Conservation (phyloP, 495 filamentous ascomycete species). For the Lineolata rhizophorae region DNA sequence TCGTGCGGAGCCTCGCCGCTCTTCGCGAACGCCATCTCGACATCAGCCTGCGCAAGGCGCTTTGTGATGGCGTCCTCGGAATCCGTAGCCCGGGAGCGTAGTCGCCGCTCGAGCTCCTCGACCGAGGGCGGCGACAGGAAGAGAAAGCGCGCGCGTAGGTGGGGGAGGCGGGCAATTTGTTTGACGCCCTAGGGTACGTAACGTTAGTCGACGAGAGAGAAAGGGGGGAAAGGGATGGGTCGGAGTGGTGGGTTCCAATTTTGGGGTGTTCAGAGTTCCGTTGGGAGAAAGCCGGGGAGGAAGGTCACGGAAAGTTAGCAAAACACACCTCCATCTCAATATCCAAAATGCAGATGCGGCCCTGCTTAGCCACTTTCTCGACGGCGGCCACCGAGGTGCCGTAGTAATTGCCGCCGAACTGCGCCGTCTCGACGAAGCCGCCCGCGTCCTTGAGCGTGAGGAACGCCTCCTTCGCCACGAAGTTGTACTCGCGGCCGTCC, state of each 20-base stretch:
- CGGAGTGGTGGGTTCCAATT: too few relatives aligned
- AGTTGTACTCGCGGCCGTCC: slow-evolving; percentile 67
- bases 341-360: slow-evolving; percentile 48
- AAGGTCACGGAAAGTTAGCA: not conserved
- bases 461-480: slow-evolving; percentile 47
- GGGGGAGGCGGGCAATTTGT: slow-evolving; percentile 55
- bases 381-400: slow-evolving; percentile 65
- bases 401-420: slow-evolving; percentile 75
- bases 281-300: too few relatives aligned
- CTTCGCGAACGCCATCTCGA: slow-evolving; percentile 63
- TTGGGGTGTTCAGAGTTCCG: too few relatives aligned
- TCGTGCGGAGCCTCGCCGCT: slow-evolving; percentile 51
- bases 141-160: slow-evolving; percentile 58
- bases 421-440: slow-evolving; percentile 75
- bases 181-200: slow-evolving; percentile 48
- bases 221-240: slow-evolving; percentile 1
- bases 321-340: slow-evolving; percentile 77
- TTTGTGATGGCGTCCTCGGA: slow-evolving; percentile 53
- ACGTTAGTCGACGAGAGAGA: slow-evolving; percentile 3
- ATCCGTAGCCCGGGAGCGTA: slow-evolving; percentile 71
- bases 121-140: slow-evolving; percentile 68
- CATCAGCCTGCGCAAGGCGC: slow-evolving; percentile 53
- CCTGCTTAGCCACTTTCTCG: slow-evolving; percentile 45
- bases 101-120: slow-evolving; percentile 48
- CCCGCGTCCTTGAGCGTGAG: slow-evolving; percentile 39